These are phyloP conservation scores for Colletotrichum destructivum DNA, from an alignment of 2,329 filamentous ascomycete species.

Conservation along the genomic window DNA sequence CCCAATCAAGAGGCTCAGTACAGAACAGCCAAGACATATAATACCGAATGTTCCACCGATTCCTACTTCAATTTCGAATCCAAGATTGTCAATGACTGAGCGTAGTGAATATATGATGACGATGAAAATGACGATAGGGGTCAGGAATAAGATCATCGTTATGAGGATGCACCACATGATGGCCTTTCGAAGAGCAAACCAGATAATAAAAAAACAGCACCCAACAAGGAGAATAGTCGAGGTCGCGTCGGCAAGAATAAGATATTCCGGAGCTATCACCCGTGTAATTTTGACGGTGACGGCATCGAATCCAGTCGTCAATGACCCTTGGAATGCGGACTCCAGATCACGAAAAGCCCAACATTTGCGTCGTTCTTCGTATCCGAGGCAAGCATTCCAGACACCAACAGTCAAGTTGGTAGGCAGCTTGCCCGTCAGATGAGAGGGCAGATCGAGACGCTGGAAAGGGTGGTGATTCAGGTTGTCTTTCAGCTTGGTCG, in stretches of 20 bases:
- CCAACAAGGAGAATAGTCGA: background rate
- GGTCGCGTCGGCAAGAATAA: background rate
- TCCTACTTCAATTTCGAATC: background rate
- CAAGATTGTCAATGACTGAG: background rate
- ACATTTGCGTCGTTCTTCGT: background rate
- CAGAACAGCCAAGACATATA: background rate
- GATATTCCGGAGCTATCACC: background rate
- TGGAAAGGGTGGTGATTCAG: background rate
- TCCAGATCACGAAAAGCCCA: background rate
- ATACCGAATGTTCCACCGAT: background rate
- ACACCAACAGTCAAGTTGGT: background rate
- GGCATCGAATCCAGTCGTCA: background rate
- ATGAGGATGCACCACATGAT: background rate
- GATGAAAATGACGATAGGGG: background rate
- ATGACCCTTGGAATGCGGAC: background rate
- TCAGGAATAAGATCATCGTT: background rate
- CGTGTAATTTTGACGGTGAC: background rate
- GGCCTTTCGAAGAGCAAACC: background rate
- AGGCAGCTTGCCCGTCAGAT: background rate
- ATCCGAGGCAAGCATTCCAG: background rate
- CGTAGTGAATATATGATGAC: background rate
- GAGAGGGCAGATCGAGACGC: background rate
- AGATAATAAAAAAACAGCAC: background rate
- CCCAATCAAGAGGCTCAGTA: background rate
- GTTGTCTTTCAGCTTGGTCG: background rate